These are phyloP conservation scores for Fusarium denticulatum DNA, from an alignment of 2,329 filamentous ascomycete genomes.

Conservation along the genomic window DNA sequence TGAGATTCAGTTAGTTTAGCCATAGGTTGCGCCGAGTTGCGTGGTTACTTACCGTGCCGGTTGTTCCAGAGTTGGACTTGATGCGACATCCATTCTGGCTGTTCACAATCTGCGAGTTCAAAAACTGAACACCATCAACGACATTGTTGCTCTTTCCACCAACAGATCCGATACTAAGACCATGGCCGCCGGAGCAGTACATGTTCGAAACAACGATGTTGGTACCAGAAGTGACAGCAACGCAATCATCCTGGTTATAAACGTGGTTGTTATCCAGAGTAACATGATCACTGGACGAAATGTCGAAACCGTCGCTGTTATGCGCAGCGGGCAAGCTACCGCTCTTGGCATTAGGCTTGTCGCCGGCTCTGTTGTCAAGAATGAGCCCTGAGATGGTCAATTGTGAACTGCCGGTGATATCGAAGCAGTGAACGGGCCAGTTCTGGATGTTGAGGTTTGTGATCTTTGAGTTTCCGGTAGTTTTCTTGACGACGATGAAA, in stretches of 20 bases:
- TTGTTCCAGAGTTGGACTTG: conserved; percentile 51
- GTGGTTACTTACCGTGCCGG: neutral
- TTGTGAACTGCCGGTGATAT: conserved; percentile 48
- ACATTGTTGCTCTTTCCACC: conserved; percentile 60
- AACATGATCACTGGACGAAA: conserved; percentile 59
- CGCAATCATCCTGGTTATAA: conserved; percentile 69
- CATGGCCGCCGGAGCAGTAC: conserved; percentile 54
- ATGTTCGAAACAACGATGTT: neutral
- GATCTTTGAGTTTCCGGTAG: conserved; percentile 42
- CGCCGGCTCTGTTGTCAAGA: conserved; percentile 52
- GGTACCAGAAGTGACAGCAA: conserved; percentile 62
- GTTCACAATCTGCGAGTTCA: conserved; percentile 53
- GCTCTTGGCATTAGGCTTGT: conserved; percentile 34
- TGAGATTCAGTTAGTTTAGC: conserved; percentile 27
- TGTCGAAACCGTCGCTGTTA: conserved; percentile 70
- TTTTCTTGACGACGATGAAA: neutral
- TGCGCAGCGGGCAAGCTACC: conserved; percentile 39
- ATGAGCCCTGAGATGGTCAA: conserved; percentile 50
- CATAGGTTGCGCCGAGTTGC: accelerated
- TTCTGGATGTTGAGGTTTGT: conserved; percentile 52
- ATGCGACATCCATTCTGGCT: neutral
- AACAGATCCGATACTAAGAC: conserved; percentile 53
- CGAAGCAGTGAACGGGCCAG: conserved; percentile 54
- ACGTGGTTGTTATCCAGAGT: conserved; percentile 62
- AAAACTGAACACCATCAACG: conserved; percentile 60